Percentiles rank a stretch among this genome's conserved stretches.
Conservation (phyloP, 225 moss, liverwort and hornwort genomes). For the Takakia lepidozioides region DNA sequence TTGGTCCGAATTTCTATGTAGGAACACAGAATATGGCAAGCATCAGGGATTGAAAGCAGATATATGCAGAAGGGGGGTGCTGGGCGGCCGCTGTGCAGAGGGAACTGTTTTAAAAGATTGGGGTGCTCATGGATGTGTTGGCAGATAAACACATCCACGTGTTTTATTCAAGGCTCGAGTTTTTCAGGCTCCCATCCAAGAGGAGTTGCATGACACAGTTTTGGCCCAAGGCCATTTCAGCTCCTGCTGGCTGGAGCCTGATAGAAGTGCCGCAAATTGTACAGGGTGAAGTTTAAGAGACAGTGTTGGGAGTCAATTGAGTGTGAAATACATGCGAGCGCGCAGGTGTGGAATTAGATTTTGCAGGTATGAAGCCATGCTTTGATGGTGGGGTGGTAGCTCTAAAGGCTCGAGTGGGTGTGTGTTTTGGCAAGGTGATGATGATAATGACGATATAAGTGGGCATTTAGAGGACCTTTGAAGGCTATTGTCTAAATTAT, state of each 20-base stretch:
- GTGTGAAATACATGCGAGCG: too few relatives aligned
- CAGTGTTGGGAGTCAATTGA: too few relatives aligned
- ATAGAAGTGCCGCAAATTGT: slow-evolving; percentile 47
- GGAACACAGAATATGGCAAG: not conserved
- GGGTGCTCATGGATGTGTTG: slow-evolving; percentile 55
- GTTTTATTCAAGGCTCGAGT: slow-evolving; percentile 55
- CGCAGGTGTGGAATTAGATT: too few relatives aligned
- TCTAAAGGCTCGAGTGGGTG: too few relatives aligned
- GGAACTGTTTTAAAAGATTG: slow-evolving; percentile 24
- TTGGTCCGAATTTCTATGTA: slow-evolving; percentile 1
- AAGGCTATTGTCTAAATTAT: too few relatives aligned
- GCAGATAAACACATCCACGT: slow-evolving; percentile 19
- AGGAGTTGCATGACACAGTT: slow-evolving; percentile 27
- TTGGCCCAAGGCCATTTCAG: slow-evolving; percentile 35
- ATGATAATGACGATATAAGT: too few relatives aligned
- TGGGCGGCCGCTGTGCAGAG: slow-evolving; percentile 8
- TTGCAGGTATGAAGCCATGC: too few relatives aligned
- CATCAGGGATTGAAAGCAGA: not conserved
- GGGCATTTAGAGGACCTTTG: too few relatives aligned
- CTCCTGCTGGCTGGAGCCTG: slow-evolving; percentile 38
- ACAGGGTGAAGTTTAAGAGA: slow-evolving; percentile 21
- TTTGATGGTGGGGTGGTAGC: too few relatives aligned
- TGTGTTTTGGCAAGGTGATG: too few relatives aligned
- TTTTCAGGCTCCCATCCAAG: slow-evolving; percentile 29
- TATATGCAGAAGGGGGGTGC: not conserved